These are phyloP conservation scores for Fraxinus cuspidata DNA, from an alignment of 257 asterid species.

Conservation along the genomic window DNA sequence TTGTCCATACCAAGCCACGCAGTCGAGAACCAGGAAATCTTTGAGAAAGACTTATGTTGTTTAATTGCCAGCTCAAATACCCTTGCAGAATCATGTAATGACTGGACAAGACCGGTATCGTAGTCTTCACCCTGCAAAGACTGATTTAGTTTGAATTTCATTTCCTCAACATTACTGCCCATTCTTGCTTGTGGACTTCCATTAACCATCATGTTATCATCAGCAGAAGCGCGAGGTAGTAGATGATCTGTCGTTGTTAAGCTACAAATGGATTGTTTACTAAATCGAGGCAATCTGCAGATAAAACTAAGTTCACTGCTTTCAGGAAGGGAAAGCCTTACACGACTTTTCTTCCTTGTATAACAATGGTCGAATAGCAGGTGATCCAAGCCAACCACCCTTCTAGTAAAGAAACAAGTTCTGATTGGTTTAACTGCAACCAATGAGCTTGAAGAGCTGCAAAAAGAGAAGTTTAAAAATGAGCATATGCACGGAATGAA, in stretches of 20 bases:
- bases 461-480: constrained; percentile 34
- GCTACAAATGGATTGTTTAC: constrained; percentile 29
- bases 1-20: constrained; percentile 91
- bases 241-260: constrained; percentile 48
- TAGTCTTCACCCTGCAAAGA: constrained; percentile 77
- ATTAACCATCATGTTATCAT: constrained; percentile 82
- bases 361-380: constrained; percentile 38
- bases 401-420: constrained; percentile 40
- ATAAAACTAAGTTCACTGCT: constrained; percentile 37
- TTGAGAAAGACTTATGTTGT: constrained; percentile 61
- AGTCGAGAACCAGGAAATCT: constrained; percentile 81
- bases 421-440: constrained; percentile 52
- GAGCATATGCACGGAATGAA: constrained; percentile 18
- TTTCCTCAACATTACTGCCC: constrained; percentile 56
- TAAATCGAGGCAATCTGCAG: constrained; percentile 36
- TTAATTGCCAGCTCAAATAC: constrained; percentile 80
- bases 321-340: constrained; percentile 42
- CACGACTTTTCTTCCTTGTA: constrained; percentile 51
- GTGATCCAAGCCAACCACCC: constrained; percentile 39
- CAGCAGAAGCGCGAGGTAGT: constrained; percentile 74
- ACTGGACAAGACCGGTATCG: constrained; percentile 73
- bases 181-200: constrained; percentile 61
- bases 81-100: constrained; percentile 95
- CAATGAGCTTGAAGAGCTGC: constrained; percentile 69
- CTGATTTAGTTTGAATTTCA: constrained; percentile 64